phyloP scores from a whole-genome alignment of 208 protist genomes.

The Acanthamoeba royreba region DNA sequence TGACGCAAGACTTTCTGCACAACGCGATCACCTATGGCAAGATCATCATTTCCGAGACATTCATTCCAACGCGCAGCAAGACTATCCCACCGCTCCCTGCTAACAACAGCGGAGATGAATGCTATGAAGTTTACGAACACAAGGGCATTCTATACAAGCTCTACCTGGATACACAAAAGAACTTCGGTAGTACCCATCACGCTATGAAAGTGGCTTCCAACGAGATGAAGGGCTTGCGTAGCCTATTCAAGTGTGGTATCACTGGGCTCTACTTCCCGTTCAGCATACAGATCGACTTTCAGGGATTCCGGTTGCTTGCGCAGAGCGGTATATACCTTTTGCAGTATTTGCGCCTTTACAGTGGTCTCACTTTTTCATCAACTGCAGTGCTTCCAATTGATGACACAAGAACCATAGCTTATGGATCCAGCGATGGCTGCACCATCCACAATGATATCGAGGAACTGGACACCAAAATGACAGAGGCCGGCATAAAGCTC shows the following conservation, averaged over 20 bases:
- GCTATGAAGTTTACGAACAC: slow-evolving; percentile 25
- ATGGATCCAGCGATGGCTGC: background rate
- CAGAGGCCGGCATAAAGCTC: slow-evolving; percentile 8
- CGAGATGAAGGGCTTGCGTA: slow-evolving; percentile 23
- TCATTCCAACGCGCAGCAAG: slow-evolving; percentile 29
- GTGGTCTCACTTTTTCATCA: background rate
- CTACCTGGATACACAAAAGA: slow-evolving; percentile 47
- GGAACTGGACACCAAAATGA: slow-evolving; percentile 28
- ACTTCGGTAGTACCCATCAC: slow-evolving; percentile 32
- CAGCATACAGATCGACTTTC: slow-evolving; percentile 46
- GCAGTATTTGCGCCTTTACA: background rate
- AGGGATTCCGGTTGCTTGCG: slow-evolving; percentile 40
- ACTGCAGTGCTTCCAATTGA: slow-evolving; percentile 39
- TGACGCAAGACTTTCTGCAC: slow-evolving; percentile 50
- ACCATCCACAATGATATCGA: slow-evolving; percentile 39
- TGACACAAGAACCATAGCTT: slow-evolving; percentile 4
- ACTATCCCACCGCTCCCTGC: slow-evolving; percentile 1
- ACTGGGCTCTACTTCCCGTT: slow-evolving; percentile 29
- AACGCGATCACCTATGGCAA: slow-evolving; percentile 48
- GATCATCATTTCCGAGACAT: slow-evolving; percentile 52
- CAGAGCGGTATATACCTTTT: slow-evolving; percentile 16
- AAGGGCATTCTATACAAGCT: slow-evolving; percentile 50
- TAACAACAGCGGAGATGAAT: slow-evolving; percentile 29
- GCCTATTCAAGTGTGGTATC: background rate
- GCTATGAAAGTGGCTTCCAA: slow-evolving; percentile 49